A percentile compares a stretch with the other conserved stretches of the same genome.
These are phyloP conservation scores for Rhodotorula babjevae DNA, from an alignment of 768 basidiomycete genomes.

Conservation along the genomic window DNA sequence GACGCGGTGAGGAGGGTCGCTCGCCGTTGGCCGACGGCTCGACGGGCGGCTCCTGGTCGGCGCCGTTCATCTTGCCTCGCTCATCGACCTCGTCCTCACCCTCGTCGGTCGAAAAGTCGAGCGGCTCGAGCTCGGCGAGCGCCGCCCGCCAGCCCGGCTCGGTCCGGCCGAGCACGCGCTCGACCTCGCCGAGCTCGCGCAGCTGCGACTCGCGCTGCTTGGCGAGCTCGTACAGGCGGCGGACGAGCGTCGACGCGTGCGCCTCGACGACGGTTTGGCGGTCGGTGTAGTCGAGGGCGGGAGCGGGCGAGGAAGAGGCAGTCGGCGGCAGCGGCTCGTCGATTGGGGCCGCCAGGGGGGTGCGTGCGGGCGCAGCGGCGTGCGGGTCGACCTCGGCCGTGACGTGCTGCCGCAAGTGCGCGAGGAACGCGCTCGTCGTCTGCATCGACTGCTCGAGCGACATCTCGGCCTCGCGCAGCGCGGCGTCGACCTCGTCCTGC, in stretches of 20 bases:
- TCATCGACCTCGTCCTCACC: slow-evolving; percentile 54
- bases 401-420: slow-evolving; percentile 57
- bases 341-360: too few species aligned
- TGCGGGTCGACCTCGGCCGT: neutral
- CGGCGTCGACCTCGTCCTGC: slow-evolving; percentile 13
- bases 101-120: slow-evolving; percentile 43
- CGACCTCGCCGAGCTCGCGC: neutral
- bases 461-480: neutral
- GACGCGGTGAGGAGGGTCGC: slow-evolving; percentile 49
- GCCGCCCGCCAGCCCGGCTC: slow-evolving; percentile 51
- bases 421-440: slow-evolving; percentile 70
- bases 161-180: slow-evolving; percentile 5
- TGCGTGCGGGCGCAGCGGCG: too few species aligned
- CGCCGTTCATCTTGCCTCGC: slow-evolving; percentile 48
- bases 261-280: slow-evolving; percentile 54
- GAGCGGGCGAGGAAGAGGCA: slow-evolving; percentile 3
- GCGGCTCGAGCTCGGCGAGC: slow-evolving; percentile 52
- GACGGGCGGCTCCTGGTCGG: slow-evolving; percentile 34
- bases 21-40: neutral
- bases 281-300: slow-evolving; percentile 18
- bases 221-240: slow-evolving; percentile 67
- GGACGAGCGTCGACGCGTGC: slow-evolving; percentile 69
- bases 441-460: slow-evolving; percentile 49
- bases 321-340: too few species aligned
- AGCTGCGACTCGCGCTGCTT: slow-evolving; percentile 60